A percentile compares a stretch with the other conserved stretches of the same genome.
Evolutionary conservation across 2,329 filamentous ascomycete species (phyloP).

Genomic region (Chrysosporium queenslandicum): DNA sequence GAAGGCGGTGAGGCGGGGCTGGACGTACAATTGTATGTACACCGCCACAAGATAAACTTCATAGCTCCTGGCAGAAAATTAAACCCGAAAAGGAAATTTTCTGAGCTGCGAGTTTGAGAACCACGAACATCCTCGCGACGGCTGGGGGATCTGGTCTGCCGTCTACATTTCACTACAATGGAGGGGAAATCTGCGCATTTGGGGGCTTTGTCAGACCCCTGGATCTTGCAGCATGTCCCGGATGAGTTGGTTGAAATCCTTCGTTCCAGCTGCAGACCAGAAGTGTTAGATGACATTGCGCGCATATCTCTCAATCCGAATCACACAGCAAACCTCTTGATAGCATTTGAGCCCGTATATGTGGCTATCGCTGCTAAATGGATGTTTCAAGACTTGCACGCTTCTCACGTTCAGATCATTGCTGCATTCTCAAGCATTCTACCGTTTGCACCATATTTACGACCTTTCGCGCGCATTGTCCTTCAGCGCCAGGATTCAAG

Average conservation of each 20-base stretch:
- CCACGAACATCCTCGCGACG: neutral
- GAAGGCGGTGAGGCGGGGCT: slow-evolving; percentile 3
- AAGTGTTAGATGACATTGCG: slow-evolving; percentile 59
- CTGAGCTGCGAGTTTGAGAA: slow-evolving; percentile 7
- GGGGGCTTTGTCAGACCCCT: slow-evolving; percentile 46
- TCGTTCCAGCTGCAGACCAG: slow-evolving; percentile 47
- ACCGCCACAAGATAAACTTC: slow-evolving; percentile 10
- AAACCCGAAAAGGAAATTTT: slow-evolving; percentile 13
- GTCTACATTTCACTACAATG: slow-evolving; percentile 24
- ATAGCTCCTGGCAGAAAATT: slow-evolving; percentile 12
- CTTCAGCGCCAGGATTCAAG: slow-evolving; percentile 27
- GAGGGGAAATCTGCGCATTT: slow-evolving; percentile 31
- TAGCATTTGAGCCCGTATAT: slow-evolving; percentile 63
- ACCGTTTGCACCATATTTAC: slow-evolving; percentile 71
- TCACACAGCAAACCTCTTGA: slow-evolving; percentile 50
- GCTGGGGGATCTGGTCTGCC: neutral
- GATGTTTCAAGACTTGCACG: slow-evolving; percentile 39
- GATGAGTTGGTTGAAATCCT: slow-evolving; percentile 60
- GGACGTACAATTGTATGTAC: neutral
- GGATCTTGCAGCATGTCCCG: slow-evolving; percentile 52
- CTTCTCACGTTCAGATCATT: slow-evolving; percentile 41
- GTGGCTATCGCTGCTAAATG: slow-evolving; percentile 76
- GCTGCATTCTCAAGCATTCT: slow-evolving; percentile 69
- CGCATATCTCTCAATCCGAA: slow-evolving; percentile 56
- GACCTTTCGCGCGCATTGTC: slow-evolving; percentile 56